A percentile compares a stretch with the other conserved stretches of the same genome.
Evolutionary conservation across 257 asterid genomes (phyloP).

Genomic region (Linderniella brevidens): DNA sequence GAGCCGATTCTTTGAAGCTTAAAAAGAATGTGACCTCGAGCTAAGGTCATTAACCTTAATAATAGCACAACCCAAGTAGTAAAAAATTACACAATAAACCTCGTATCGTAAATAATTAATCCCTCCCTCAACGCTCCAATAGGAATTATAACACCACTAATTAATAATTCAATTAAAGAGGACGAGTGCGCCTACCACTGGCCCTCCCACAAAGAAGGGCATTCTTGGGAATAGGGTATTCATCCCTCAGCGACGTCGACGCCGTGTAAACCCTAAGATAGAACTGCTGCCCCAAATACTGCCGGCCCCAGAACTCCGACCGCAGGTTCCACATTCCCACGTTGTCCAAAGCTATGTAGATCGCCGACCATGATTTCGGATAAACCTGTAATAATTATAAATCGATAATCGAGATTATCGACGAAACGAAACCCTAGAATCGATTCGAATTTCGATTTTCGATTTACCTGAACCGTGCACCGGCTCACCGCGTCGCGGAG

Average conservation of each 20-base stretch:
- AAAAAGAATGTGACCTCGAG: slow-evolving; percentile 50
- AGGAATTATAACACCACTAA: too few relatives aligned
- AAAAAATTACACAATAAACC: slow-evolving; percentile 4
- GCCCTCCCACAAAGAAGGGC: slow-evolving; percentile 79
- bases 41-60: slow-evolving; percentile 30
- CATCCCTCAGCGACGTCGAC: slow-evolving; percentile 68
- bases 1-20: too few relatives aligned
- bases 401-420: too few relatives aligned
- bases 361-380: slow-evolving; percentile 75
- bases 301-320: slow-evolving; percentile 73
- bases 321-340: slow-evolving; percentile 93
- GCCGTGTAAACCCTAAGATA: slow-evolving; percentile 55
- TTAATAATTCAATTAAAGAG: slow-evolving; percentile 17
- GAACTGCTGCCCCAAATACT: slow-evolving; percentile 71
- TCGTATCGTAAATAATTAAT: too few relatives aligned
- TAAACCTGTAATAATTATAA: slow-evolving; percentile 37
- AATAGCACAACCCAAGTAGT: slow-evolving; percentile 9
- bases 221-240: slow-evolving; percentile 74
- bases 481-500: slow-evolving; percentile 83
- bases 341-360: slow-evolving; percentile 53
- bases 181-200: slow-evolving; percentile 58
- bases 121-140: too few relatives aligned
- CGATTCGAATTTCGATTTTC: background rate
- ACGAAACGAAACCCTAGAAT: too few relatives aligned
- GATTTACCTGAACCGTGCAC: slow-evolving; percentile 58